Evolutionary conservation across 768 basidiomycete species (phyloP), one percentile per base, ranked within the genome.

Genomic region (Trametes sanguinea): DNA sequence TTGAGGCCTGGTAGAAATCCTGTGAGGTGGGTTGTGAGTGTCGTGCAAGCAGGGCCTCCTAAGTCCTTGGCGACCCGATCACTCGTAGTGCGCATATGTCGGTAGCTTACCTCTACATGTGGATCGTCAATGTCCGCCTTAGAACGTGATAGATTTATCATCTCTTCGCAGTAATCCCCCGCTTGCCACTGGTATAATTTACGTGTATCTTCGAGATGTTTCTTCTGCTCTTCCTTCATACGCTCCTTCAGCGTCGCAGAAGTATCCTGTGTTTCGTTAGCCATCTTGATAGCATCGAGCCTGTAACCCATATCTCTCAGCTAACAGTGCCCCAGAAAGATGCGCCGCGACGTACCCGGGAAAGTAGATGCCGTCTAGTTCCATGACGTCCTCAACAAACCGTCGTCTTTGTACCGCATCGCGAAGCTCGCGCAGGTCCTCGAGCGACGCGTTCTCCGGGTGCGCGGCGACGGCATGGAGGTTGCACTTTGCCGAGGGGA

Each of bases 341-440:
- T 5, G 35, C 29, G 14, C 6, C 30, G 32, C 4, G 10, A 61
- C 67, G 32, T 39, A 73, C 72, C 70, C 65, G 1, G 72, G 70
- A 43, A 70, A 70, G 54, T 65, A 71, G 0, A 57, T 62, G 9
- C 72, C 72, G 35, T 66, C 62, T 13, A 66, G 59, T 16, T 68
- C 62, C 53, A 73, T 65, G n/a, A 71, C 51, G 22, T 71, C 56
- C 43, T 71, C 67, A 1, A 57, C 69, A 22, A 62, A 33, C 6
- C 60, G 60, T 13, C 67, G 67, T 22, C 58, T 51, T 33, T 68
- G 66, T 3, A 69, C 60, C 2, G 64, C 65, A 30, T 68, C 68
- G 30, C 64, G 55, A 16, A 70, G 45, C 43, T 54, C 61, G 37
- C 58, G 61, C 27, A 48, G 53, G 50, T 65, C 57, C 16, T 22